These are phyloP conservation scores for Diaporthe vexans DNA, from an alignment of 2,329 filamentous ascomycete species.

Conservation along the genomic window DNA sequence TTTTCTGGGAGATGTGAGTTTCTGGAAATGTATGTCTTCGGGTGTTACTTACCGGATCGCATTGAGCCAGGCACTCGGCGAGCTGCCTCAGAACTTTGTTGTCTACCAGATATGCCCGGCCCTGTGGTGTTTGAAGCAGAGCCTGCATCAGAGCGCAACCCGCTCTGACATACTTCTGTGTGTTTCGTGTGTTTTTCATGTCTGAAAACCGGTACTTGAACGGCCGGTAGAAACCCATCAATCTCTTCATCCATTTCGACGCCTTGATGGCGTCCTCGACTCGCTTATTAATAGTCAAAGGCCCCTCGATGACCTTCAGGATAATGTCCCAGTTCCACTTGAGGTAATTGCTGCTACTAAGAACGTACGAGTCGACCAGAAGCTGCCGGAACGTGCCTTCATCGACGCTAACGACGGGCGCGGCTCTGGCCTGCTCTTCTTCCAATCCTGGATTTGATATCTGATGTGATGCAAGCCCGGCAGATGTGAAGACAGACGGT, in stretches of 20 bases:
- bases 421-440: conserved; percentile 70
- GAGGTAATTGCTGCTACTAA: conserved; percentile 88
- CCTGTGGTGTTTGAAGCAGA: conserved; percentile 87
- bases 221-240: conserved; percentile 94
- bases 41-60: conserved; percentile 78
- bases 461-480: conserved; percentile 57
- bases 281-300: conserved; percentile 89
- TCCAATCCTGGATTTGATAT: conserved; percentile 63
- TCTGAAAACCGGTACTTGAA: conserved; percentile 98
- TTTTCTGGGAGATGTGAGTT: conserved; percentile 62
- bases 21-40: not conserved
- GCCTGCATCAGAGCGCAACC: conserved; percentile 91
- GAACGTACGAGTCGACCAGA: conserved; percentile 83
- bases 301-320: conserved; percentile 90
- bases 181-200: conserved; percentile 89
- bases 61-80: conserved; percentile 94
- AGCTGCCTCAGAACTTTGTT: conserved; percentile 95
- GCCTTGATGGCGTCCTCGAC: conserved; percentile 94
- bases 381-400: conserved; percentile 76
- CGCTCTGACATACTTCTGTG: conserved; percentile 92
- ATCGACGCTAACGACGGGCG: conserved; percentile 63
- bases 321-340: conserved; percentile 99
- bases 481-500: conserved; percentile 56
- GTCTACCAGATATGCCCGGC: conserved; percentile 86
- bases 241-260: conserved; percentile 94